Conservation (phyloP, 2,329 filamentous ascomycete species). For the Aspergillus pseudoterreus region DNA sequence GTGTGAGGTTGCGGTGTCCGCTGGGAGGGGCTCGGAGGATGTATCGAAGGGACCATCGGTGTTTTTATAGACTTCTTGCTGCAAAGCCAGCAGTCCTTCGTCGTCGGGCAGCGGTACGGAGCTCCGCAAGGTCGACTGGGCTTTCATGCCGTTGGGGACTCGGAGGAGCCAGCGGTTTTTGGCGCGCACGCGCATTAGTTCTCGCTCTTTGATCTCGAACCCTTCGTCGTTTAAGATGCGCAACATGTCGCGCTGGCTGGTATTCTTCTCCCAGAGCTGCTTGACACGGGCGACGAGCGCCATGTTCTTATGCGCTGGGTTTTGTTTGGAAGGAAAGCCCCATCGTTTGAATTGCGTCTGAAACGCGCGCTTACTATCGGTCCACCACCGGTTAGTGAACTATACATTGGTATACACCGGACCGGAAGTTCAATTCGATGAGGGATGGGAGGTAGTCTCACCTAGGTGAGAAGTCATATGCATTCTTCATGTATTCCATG, state of each 20-base stretch:
- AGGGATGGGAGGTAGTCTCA: conserved; percentile 35
- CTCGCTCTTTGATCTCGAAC: conserved; percentile 66
- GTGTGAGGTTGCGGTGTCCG: conserved; percentile 16
- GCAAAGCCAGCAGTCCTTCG: conserved; percentile 35
- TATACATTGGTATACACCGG: not conserved
- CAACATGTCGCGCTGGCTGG: conserved; percentile 70
- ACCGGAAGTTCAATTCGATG: not conserved
- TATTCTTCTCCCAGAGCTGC: conserved; percentile 74
- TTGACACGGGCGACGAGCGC: conserved; percentile 65
- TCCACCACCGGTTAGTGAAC: not conserved
- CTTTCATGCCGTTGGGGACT: conserved; percentile 56
- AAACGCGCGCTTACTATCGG: conserved; percentile 64
- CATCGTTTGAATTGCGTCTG: conserved; percentile 74
- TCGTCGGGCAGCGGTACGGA: conserved; percentile 28
- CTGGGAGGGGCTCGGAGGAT: conserved; percentile 20
- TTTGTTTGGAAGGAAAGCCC: conserved; percentile 73
- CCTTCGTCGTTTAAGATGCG: conserved; percentile 67
- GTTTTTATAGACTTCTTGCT: conserved; percentile 37
- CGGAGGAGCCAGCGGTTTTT: conserved; percentile 67
- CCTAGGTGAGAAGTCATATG: conserved; percentile 68
- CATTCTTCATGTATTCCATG: conserved; percentile 64
- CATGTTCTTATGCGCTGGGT: conserved; percentile 66
- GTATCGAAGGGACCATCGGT: conserved; percentile 25
- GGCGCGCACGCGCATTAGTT: conserved; percentile 65
- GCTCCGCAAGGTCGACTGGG: conserved; percentile 29